Conservation (phyloP, 2,329 filamentous ascomycete species). For the Trichoderma lentiforme region DNA sequence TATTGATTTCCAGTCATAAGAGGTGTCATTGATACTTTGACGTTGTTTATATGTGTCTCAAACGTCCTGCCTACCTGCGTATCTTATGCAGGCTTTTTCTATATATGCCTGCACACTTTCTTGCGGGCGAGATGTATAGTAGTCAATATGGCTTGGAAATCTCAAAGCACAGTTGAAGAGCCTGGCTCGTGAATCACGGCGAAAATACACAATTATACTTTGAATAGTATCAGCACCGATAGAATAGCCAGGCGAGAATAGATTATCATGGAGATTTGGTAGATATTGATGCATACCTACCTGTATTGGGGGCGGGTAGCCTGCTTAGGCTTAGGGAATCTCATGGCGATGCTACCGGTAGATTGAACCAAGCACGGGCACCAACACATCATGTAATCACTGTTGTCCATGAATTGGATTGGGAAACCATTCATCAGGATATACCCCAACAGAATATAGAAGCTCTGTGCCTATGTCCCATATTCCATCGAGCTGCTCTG, state of each 20-base stretch:
- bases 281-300: not conserved
- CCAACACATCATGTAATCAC: not conserved
- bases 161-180: not conserved
- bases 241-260: not conserved
- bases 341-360: no score
- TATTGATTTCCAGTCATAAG: not conserved
- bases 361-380: no score
- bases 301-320: no score
- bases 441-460: not conserved
- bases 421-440: not conserved
- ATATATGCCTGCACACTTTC: not conserved
- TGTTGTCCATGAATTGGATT: not conserved
- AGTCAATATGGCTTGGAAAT: not conserved
- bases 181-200: not conserved
- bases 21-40: not conserved
- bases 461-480: not conserved
- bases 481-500: not conserved
- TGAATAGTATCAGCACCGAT: not conserved
- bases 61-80: not conserved
- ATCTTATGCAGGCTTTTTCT: not conserved
- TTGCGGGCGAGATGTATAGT: not conserved
- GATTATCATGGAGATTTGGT: not conserved
- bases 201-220: not conserved
- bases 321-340: no score
- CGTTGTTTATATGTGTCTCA: not conserved